phyloP scores from a whole-genome alignment of 345 rosid species.

The Lepidium aucheri region DNA sequence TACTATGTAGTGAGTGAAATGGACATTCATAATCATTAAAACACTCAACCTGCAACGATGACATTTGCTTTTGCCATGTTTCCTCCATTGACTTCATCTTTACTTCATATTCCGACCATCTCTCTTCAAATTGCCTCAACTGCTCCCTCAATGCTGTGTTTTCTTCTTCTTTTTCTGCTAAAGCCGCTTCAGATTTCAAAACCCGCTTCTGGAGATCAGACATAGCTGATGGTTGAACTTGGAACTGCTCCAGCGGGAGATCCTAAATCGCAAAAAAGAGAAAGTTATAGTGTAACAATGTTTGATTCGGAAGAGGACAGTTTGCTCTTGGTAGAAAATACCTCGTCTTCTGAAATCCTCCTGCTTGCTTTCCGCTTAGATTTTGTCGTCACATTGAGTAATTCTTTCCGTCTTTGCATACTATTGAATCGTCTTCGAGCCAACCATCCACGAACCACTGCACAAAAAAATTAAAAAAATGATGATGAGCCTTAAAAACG shows the following conservation, averaged over 20 bases:
- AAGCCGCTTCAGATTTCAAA: slow-evolving; percentile 56
- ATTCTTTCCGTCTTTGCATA: slow-evolving; percentile 36
- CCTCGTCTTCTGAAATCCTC: slow-evolving; percentile 66
- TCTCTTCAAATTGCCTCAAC: slow-evolving; percentile 56
- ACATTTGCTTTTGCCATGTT: slow-evolving; percentile 89
- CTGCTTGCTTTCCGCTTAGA: slow-evolving; percentile 36
- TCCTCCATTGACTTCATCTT: slow-evolving; percentile 97
- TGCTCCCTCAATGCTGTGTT: slow-evolving; percentile 66
- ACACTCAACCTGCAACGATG: slow-evolving; percentile 58
- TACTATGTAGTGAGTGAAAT: neutral
- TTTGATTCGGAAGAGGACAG: neutral
- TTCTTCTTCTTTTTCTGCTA: slow-evolving; percentile 76
- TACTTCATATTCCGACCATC: slow-evolving; percentile 72
- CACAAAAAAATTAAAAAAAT: slow-evolving; percentile 10
- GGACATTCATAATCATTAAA: neutral
- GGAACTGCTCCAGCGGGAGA: slow-evolving; percentile 45
- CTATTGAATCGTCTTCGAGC: slow-evolving; percentile 43
- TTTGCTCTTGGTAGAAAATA: slow-evolving; percentile 19
- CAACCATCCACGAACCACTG: slow-evolving; percentile 88
- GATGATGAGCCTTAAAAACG: slow-evolving; percentile 8
- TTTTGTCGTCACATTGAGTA: slow-evolving; percentile 34
- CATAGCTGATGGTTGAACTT: slow-evolving; percentile 43
- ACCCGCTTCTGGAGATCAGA: slow-evolving; percentile 68
- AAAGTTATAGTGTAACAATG: neutral
- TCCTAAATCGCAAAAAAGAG: slow-evolving; percentile 37